phyloP scores from a whole-genome alignment of 345 rosid genomes.

The Populus davidiana region DNA sequence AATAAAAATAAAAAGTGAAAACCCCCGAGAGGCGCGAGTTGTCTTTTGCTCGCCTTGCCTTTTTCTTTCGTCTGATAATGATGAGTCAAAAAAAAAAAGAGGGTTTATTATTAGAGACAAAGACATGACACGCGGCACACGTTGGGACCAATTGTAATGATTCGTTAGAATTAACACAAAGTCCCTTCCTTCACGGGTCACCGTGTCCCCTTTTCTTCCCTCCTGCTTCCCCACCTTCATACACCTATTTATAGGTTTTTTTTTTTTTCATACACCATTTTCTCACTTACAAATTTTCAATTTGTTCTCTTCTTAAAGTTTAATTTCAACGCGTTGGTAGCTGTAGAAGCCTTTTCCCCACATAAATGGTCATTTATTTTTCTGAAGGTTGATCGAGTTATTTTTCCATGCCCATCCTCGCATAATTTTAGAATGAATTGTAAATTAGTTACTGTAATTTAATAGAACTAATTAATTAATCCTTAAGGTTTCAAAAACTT shows the following conservation, averaged over 20 bases:
- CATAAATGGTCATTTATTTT: too few species aligned
- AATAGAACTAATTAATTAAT: too few species aligned
- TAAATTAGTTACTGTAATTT: too few species aligned
- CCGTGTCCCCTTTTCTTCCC: slow-evolving; percentile 17
- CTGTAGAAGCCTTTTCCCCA: too few species aligned
- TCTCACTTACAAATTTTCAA: too few species aligned
- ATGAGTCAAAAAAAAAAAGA: slow-evolving; percentile 13
- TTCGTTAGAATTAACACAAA: slow-evolving; percentile 1
- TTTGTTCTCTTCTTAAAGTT: too few species aligned
- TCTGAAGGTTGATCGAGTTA: too few species aligned
- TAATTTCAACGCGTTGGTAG: too few species aligned
- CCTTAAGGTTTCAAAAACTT: too few species aligned
- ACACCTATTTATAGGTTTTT: not conserved
- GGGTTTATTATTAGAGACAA: not conserved
- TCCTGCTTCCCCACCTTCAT: slow-evolving; percentile 27
- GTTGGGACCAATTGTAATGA: slow-evolving; percentile 27
- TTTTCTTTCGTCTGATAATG: not conserved
- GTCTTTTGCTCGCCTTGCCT: slow-evolving; percentile 9
- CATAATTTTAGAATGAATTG: too few species aligned
- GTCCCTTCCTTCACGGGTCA: slow-evolving; percentile 1
- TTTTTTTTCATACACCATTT: too few species aligned
- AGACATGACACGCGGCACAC: slow-evolving; percentile 25
- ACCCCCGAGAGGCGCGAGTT: slow-evolving; percentile 25
- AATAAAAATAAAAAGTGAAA: not conserved
- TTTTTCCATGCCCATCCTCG: too few species aligned